Evolutionary conservation across 495 filamentous ascomycete genomes (phyloP).

Genomic region (Neurospora sp.): DNA sequence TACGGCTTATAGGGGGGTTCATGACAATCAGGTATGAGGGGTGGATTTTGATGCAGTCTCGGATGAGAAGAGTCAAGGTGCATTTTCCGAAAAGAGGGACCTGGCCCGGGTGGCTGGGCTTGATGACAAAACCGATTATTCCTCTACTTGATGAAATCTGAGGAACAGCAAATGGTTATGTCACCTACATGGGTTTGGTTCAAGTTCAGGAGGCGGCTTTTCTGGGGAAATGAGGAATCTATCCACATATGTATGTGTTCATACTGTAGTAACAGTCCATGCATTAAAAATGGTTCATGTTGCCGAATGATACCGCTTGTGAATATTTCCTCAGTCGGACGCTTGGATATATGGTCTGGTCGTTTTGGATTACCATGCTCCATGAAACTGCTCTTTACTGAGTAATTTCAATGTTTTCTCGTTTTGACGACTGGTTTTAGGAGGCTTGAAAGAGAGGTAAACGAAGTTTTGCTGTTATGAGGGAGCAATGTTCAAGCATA

Average conservation of each 20-base stretch:
- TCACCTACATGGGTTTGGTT: background rate
- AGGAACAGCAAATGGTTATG: background rate
- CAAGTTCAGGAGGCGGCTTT: background rate
- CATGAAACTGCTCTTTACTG: background rate
- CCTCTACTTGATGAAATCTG: background rate
- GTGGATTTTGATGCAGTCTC: background rate
- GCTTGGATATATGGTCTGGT: background rate
- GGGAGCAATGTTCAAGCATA: background rate
- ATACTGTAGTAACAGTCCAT: background rate
- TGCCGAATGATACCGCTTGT: background rate
- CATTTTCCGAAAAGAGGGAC: background rate
- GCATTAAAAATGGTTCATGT: background rate
- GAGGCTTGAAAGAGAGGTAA: background rate
- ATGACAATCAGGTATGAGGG: background rate
- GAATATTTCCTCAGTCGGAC: background rate
- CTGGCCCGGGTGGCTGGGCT: background rate
- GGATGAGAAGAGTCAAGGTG: background rate
- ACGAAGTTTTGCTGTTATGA: background rate
- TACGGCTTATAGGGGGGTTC: background rate
- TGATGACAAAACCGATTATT: background rate
- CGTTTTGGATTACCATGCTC: background rate
- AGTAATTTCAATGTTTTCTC: background rate
- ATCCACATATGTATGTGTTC: background rate
- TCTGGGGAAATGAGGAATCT: background rate
- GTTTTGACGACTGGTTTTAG: background rate